phyloP scores from a whole-genome alignment of 164 flowering plant genomes.

The Chloranthus sessilifolius region DNA sequence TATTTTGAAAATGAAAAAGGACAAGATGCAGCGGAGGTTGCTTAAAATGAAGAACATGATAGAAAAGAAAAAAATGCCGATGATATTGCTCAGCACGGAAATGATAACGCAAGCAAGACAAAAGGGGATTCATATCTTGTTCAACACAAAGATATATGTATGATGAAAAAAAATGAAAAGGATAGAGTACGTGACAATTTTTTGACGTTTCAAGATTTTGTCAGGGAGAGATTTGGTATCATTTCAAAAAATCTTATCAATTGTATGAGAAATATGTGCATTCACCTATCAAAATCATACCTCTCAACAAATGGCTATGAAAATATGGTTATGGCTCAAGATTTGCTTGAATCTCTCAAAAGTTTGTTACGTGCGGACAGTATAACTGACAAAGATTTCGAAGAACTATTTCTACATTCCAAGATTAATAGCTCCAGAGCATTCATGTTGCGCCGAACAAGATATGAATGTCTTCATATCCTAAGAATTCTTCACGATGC shows the following conservation, averaged over 20 bases:
- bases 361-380: conserved; percentile 16
- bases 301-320: conserved; percentile 22
- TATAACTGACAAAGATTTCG: conserved; percentile 27
- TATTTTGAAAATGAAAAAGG: conserved; percentile 30
- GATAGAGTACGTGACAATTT: background rate
- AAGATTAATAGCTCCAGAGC: conserved; percentile 1
- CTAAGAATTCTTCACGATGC: conserved; percentile 18
- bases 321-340: conserved; percentile 17
- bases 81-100: too few species aligned
- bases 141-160: too few species aligned
- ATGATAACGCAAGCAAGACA: too few species aligned
- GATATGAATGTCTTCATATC: conserved; percentile 16
- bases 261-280: conserved; percentile 35
- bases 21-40: background rate
- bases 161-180: background rate
- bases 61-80: too few species aligned
- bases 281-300: conserved; percentile 34
- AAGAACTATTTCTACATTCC: conserved; percentile 22
- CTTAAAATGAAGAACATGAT: too few species aligned
- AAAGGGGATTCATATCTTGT: too few species aligned
- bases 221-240: background rate
- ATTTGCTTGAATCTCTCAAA: conserved; percentile 30
- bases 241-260: conserved; percentile 10
- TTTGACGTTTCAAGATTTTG: background rate
- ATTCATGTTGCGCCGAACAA: background rate